A percentile compares a stretch with the other conserved stretches of the same genome.
phyloP scores from a whole-genome alignment of 2,329 filamentous ascomycete genomes.

The Aspergillus tubingensis region DNA sequence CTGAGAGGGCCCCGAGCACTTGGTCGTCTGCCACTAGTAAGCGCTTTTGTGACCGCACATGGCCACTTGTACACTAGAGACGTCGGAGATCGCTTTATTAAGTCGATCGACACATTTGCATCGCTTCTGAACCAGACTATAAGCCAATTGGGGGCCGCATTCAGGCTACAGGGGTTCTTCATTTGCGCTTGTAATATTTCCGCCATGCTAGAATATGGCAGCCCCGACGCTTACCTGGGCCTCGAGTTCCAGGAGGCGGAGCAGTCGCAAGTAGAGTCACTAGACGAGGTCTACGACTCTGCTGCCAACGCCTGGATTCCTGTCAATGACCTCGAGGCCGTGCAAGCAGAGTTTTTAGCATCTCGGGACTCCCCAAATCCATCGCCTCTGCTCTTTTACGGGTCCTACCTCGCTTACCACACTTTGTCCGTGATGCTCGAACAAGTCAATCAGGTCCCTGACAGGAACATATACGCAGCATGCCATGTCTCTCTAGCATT shows the following conservation, averaged over 20 bases:
- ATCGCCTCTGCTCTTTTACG: constrained; percentile 38
- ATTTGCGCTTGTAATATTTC: constrained; percentile 58
- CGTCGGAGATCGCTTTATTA: constrained; percentile 41
- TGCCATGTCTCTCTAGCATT: constrained; percentile 59
- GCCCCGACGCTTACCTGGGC: constrained; percentile 35
- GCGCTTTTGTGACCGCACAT: constrained; percentile 56
- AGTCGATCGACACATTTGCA: constrained; percentile 44
- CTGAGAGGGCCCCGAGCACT: constrained; percentile 42
- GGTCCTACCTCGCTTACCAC: constrained; percentile 44
- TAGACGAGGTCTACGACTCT: constrained; percentile 16
- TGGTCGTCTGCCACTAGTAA: constrained; percentile 42
- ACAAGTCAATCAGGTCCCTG: constrained; percentile 42
- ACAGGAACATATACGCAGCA: constrained; percentile 56
- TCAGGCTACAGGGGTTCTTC: constrained; percentile 57
- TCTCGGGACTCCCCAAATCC: constrained; percentile 18
- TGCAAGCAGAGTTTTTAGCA: constrained; percentile 19
- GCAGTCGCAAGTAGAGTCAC: constrained; percentile 16
- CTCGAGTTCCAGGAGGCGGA: constrained; percentile 28
- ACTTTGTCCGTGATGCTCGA: constrained; percentile 47
- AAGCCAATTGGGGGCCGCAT: constrained; percentile 49
- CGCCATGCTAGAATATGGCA: constrained; percentile 58
- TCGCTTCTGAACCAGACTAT: constrained; percentile 51
- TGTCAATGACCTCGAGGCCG: constrained; percentile 10
- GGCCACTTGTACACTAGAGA: constrained; percentile 49
- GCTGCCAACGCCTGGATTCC: constrained; percentile 29